phyloP scores from a whole-genome alignment of 2,329 filamentous ascomycete species.

The Talaromyces funiculosus region DNA sequence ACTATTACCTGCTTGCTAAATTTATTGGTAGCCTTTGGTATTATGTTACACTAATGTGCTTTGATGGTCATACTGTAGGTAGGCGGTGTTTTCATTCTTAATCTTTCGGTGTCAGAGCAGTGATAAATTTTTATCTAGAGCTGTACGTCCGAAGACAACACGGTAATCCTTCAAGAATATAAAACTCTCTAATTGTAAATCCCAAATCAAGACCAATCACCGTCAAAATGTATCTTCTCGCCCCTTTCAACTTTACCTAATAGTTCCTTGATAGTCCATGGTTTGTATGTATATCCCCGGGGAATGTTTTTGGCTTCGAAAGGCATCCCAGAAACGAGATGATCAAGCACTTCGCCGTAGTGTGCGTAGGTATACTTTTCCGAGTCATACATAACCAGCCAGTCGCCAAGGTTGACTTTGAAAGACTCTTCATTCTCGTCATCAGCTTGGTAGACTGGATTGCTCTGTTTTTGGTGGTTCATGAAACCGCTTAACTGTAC shows the following conservation, averaged over 20 bases:
- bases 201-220: conserved; percentile 7
- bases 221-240: neutral
- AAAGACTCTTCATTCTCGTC: neutral
- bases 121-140: too few relatives aligned
- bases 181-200: neutral
- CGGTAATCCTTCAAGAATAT: too few relatives aligned
- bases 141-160: too few relatives aligned
- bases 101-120: too few relatives aligned
- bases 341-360: conserved; percentile 1
- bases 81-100: too few relatives aligned
- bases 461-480: conserved; percentile 10
- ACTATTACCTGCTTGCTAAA: neutral
- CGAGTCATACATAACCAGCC: conserved; percentile 7
- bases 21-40: too few relatives aligned
- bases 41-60: too few relatives aligned
- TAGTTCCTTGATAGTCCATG: conserved; percentile 5
- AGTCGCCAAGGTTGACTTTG: conserved; percentile 8
- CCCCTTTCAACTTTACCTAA: conserved; percentile 3
- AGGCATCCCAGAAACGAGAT: neutral
- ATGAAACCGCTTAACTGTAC: conserved; percentile 12
- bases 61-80: too few relatives aligned
- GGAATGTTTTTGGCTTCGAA: conserved; percentile 7
- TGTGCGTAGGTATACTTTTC: conserved; percentile 9
- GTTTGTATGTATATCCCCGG: conserved; percentile 8
- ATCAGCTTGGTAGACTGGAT: neutral